Evolutionary conservation across 2,329 filamentous ascomycete species (phyloP).

Genomic region (Thelonectria discophora): DNA sequence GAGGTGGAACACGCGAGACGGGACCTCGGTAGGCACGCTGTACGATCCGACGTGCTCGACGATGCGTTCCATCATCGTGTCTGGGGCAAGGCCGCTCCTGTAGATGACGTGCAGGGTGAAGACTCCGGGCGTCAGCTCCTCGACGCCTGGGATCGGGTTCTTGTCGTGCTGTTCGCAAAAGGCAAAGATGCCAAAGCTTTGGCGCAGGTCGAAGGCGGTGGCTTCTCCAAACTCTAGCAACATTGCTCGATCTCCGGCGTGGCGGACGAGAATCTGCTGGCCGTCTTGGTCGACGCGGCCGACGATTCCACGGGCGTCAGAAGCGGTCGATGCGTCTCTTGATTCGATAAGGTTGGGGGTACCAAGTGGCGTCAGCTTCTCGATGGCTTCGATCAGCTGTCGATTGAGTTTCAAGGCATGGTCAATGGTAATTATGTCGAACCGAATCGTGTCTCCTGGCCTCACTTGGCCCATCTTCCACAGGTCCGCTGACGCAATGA

Average conservation of each 20-base stretch:
- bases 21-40: conserved; percentile 34
- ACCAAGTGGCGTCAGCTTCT: conserved; percentile 26
- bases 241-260: conserved; percentile 48
- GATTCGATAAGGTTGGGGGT: fast-evolving
- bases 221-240: conserved; percentile 47
- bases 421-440: conserved; percentile 43
- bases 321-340: conserved; percentile 2
- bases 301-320: conserved; percentile 17
- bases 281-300: conserved; percentile 29
- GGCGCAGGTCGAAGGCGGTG: conserved; percentile 43
- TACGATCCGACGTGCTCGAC: conserved; percentile 39
- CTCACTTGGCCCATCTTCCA: conserved; percentile 54
- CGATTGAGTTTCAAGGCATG: conserved; percentile 39
- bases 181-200: conserved; percentile 47
- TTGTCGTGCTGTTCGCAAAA: conserved; percentile 46
- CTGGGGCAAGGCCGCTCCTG: conserved; percentile 27
- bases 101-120: conserved; percentile 48
- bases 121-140: conserved; percentile 48
- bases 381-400: conserved; percentile 35
- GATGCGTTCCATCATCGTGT: conserved; percentile 33
- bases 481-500: conserved; percentile 50
- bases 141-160: conserved; percentile 41
- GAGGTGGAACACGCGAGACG: conserved; percentile 46
- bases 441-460: conserved; percentile 50
- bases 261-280: conserved; percentile 35